phyloP scores from a whole-genome alignment of 371 early-diverging fungal species.

The Lichtheimia corymbifera region DNA sequence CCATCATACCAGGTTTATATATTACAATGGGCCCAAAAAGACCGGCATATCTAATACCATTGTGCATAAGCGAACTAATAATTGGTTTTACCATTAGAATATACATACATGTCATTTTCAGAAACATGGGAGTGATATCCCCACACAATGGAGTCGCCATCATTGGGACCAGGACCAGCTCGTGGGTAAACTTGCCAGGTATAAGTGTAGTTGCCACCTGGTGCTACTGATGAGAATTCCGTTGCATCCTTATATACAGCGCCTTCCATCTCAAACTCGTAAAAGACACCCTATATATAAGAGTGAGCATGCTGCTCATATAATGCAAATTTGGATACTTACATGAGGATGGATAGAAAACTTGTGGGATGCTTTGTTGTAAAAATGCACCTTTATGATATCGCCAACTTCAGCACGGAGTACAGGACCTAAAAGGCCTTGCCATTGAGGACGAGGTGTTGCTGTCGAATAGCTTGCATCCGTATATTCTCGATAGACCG shows the following conservation, averaged over 20 bases:
- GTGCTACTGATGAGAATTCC: slow-evolving; percentile 27
- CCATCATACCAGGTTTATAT: slow-evolving; percentile 39
- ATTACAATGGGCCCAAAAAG: slow-evolving; percentile 49
- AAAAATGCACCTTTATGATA: slow-evolving; percentile 41
- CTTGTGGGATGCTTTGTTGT: slow-evolving; percentile 39
- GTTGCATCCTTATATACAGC: slow-evolving; percentile 43
- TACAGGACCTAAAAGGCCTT: slow-evolving; percentile 52
- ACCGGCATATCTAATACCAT: slow-evolving; percentile 34
- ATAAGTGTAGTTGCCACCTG: slow-evolving; percentile 44
- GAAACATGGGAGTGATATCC: slow-evolving; percentile 56
- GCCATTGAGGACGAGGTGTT: slow-evolving; percentile 34
- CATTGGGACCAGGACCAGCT: slow-evolving; percentile 48
- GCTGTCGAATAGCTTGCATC: slow-evolving; percentile 33
- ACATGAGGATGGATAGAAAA: slow-evolving; percentile 57
- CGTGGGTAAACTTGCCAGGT: slow-evolving; percentile 46
- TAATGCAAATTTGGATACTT: slow-evolving; percentile 6
- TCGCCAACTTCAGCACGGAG: slow-evolving; percentile 55
- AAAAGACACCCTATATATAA: slow-evolving; percentile 41
- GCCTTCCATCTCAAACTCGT: slow-evolving; percentile 54
- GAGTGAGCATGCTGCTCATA: not conserved
- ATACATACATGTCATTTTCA: slow-evolving; percentile 42
- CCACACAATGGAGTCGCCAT: slow-evolving; percentile 46
- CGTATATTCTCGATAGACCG: slow-evolving; percentile 50
- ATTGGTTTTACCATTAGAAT: not conserved
- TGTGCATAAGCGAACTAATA: not conserved